These are phyloP conservation scores for Serendipita sp. DNA, from an alignment of 768 basidiomycete species.

Conservation along the genomic window DNA sequence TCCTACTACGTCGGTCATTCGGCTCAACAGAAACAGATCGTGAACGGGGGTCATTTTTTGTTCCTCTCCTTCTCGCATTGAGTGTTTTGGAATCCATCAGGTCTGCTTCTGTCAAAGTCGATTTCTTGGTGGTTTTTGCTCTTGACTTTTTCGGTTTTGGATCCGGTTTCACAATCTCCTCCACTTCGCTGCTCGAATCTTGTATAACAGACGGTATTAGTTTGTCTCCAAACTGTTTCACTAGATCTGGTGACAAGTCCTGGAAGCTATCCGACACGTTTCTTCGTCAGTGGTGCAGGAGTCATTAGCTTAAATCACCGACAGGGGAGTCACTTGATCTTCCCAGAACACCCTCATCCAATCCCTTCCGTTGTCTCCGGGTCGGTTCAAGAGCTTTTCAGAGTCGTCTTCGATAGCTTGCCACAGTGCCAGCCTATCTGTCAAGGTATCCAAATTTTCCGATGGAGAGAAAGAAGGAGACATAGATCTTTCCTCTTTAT, in stretches of 20 bases:
- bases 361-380: background rate
- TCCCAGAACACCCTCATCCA: slow-evolving; percentile 3
- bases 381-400: background rate
- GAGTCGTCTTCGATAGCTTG: background rate
- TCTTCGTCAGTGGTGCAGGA: background rate
- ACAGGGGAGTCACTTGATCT: background rate
- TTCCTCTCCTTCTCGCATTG: background rate
- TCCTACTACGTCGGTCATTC: background rate
- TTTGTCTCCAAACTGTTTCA: background rate
- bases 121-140: background rate
- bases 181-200: background rate
- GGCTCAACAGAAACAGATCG: background rate
- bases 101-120: background rate
- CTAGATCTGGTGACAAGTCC: background rate
- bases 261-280: background rate
- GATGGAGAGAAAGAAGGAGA: background rate
- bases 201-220: background rate
- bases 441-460: background rate
- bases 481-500: background rate
- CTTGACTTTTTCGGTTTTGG: background rate
- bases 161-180: background rate
- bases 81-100: background rate
- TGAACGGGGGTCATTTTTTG: background rate
- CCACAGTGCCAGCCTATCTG: background rate
- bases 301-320: background rate